Base-by-base conservation (phyloP, 2,329 filamentous ascomycete genomes). In the Xylaria digitata region DNA sequence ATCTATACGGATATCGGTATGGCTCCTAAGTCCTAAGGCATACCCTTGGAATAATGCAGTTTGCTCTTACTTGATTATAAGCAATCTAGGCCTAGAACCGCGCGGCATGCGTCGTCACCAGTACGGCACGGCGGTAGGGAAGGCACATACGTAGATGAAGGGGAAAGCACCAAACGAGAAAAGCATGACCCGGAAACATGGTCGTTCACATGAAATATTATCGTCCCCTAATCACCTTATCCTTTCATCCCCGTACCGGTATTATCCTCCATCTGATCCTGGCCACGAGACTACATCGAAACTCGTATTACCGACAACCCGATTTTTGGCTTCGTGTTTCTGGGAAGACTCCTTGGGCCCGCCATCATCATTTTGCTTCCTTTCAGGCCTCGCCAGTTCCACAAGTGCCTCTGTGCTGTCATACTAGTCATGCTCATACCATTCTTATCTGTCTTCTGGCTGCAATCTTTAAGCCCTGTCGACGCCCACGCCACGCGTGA, bases 401-500 rank as follows among this genome's bases (percentile, higher is more conserved):
- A 60, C 46, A 67, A 65, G 70, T 69, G 68, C 54, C 61, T 71
- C 58, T 69, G 68, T 54, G 63, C 63, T 52, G 57, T 52, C 58
- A 59, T 69, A 34, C 62, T 69, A 26, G 66, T 63, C 64, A 74
- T 71, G 65, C 72, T 76, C 66, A 59, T 73, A 52, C 71, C 72
- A 21, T 43, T 74, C 8, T 15, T 74, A 6, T 46, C 67, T 52
- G 34, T 75, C 43, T 49, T 66, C 43, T 70, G 73, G 52, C 50
- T 75, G 37, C 62, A 70, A 61, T 62, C 68, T 13, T 11, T 64
- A n/a, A 52, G 56, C 63, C 58, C 68, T 13, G 69, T 69, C 40
- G 67, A 65, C 23, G 78, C 79, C 58, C 77, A 83, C 26, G 74
- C 79, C 68, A 75, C 76, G 46, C 78, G 80, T 49, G 78, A 80